Conservation (phyloP, 495 filamentous ascomycete genomes). For the Neurospora pannonica region DNA sequence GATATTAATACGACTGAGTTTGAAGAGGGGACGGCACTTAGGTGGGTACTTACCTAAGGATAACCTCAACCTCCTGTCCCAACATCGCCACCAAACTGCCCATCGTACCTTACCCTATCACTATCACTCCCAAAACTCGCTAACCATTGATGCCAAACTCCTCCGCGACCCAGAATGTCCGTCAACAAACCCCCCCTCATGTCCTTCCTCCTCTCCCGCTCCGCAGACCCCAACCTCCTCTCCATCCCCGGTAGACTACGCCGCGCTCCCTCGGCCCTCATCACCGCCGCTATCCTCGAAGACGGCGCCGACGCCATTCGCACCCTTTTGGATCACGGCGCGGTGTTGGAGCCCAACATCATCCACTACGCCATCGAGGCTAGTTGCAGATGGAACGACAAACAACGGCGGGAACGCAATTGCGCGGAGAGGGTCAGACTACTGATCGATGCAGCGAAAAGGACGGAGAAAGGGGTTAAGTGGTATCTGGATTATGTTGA, state of each 20-base stretch:
- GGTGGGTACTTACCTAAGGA: not conserved
- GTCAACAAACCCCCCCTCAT: not conserved
- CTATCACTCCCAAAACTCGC: too few species aligned
- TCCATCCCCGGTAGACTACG: not conserved
- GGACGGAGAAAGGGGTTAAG: fast-evolving
- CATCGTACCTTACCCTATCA: too few species aligned
- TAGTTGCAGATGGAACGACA: not conserved
- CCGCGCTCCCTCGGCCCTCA: not conserved
- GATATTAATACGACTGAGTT: not conserved
- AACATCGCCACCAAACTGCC: too few species aligned
- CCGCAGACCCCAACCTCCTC: not conserved
- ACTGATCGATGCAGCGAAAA: not conserved
- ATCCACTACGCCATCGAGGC: not conserved
- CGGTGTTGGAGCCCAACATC: not conserved
- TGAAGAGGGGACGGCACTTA: not conserved
- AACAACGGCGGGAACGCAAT: not conserved
- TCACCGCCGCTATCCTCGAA: not conserved
- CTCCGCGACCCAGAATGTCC: not conserved
- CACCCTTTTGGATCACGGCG: not conserved
- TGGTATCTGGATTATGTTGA: not conserved
- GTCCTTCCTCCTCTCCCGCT: not conserved
- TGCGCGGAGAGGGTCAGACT: not conserved
- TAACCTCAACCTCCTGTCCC: too few species aligned
- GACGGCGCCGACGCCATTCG: not conserved
- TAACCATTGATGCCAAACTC: not conserved